Evolutionary conservation across 106 monocot species (phyloP).

Genomic region (Phalaenopsis aphrodite): DNA sequence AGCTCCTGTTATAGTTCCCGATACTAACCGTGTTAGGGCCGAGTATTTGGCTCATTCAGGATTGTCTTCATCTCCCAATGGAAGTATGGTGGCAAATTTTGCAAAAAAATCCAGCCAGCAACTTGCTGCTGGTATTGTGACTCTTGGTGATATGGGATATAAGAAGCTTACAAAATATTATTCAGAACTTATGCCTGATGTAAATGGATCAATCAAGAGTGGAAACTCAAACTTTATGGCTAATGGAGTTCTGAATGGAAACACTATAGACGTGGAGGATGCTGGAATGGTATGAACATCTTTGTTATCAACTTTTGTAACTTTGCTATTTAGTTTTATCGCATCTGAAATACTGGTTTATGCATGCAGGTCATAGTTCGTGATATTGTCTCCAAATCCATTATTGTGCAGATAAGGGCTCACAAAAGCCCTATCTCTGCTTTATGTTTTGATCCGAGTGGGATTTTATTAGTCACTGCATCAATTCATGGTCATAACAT

Average conservation of each 20-base stretch:
- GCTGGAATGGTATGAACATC: conserved; percentile 59
- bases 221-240: conserved; percentile 32
- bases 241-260: conserved; percentile 23
- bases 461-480: conserved; percentile 80
- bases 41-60: conserved; percentile 29
- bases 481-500: conserved; percentile 86
- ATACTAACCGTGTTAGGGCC: conserved; percentile 56
- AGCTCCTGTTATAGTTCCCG: conserved; percentile 47
- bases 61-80: conserved; percentile 38
- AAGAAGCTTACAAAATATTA: conserved; percentile 82
- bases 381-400: conserved; percentile 71
- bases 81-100: conserved; percentile 67
- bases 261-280: conserved; percentile 43
- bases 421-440: conserved; percentile 91
- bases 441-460: conserved; percentile 94
- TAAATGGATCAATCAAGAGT: conserved; percentile 32
- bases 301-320: background rate
- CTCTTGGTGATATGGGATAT: conserved; percentile 88
- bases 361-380: conserved; percentile 75
- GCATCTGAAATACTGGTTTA: background rate
- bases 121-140: conserved; percentile 76
- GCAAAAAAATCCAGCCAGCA: conserved; percentile 95
- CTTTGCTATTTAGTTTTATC: background rate
- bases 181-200: conserved; percentile 50
- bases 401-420: conserved; percentile 83